Evolutionary conservation across 495 filamentous ascomycete species (phyloP).

Genomic region (Cercophora scortea): DNA sequence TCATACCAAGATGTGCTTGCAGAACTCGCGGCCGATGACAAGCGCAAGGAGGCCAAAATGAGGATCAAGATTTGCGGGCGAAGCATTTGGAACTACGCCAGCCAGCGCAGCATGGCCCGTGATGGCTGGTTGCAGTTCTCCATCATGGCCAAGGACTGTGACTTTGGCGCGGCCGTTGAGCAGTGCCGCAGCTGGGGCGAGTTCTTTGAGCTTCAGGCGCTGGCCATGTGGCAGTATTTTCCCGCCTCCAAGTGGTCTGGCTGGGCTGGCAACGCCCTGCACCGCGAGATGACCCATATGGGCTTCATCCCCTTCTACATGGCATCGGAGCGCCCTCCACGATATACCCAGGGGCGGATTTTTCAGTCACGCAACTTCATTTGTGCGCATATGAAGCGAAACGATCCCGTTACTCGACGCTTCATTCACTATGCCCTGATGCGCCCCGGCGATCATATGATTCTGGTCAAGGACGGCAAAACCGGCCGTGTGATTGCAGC

Average conservation of each 20-base stretch:
- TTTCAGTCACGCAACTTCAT: slow-evolving; percentile 41
- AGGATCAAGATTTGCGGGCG: slow-evolving; percentile 43
- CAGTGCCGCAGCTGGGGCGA: slow-evolving; percentile 50
- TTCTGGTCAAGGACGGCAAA: slow-evolving; percentile 41
- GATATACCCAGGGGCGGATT: not conserved
- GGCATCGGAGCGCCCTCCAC: slow-evolving; percentile 12
- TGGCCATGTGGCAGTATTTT: slow-evolving; percentile 43
- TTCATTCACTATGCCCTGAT: slow-evolving; percentile 43
- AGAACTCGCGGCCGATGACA: not conserved
- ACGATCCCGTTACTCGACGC: slow-evolving; percentile 39
- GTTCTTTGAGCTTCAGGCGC: slow-evolving; percentile 41
- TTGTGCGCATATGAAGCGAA: slow-evolving; percentile 43
- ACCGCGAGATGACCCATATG: slow-evolving; percentile 31
- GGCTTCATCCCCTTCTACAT: slow-evolving; percentile 39
- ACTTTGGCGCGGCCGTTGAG: slow-evolving; percentile 36
- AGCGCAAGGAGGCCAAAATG: slow-evolving; percentile 25
- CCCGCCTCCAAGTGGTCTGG: slow-evolving; percentile 38
- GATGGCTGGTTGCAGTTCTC: slow-evolving; percentile 49
- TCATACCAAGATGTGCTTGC: not conserved
- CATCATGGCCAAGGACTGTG: slow-evolving; percentile 43
- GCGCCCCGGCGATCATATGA: slow-evolving; percentile 30
- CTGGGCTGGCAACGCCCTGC: slow-evolving; percentile 30
- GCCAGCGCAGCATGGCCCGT: slow-evolving; percentile 40
- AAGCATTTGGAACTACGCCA: slow-evolving; percentile 49
- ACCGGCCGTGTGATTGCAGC: slow-evolving; percentile 37